Base-by-base conservation (phyloP, 164 flowering plant species). In the Tetracentron sinense region DNA sequence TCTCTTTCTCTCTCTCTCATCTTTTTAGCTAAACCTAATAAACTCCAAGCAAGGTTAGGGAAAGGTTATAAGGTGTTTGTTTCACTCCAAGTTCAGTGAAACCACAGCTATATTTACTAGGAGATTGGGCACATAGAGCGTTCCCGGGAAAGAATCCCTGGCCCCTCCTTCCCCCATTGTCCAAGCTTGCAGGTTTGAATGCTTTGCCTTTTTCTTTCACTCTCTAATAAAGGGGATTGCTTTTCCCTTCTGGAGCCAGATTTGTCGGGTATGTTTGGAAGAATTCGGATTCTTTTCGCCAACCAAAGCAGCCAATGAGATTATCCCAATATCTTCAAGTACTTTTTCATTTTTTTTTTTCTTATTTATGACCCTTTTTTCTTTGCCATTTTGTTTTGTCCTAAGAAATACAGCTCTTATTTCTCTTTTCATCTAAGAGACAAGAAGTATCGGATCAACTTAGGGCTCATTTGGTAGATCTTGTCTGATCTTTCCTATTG, bases 191-290 rank as follows among this genome's bases (percentile, higher is more conserved):
- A 21, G 60, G 44, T 64, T 64, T 64, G 60, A 55, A 64, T 20
- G 59, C 31, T 52, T 53, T 42, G 25, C 27, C 59, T 21, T 49
- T 61, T 38, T 47, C 20, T 61, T 31, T 54, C 48, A n/a, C n/a
- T n/a, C 12, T 29, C 20, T 15, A 27, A 49, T 46, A 44, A 28
- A 28, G 54, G 15, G 21, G 29, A 44, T 42, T 44, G 26, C 31
- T 63, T 64, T 64, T 52, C 42, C 27, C 66, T 42, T 63, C 27
- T 55, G 59, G 53, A 56, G 60, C 28, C 60, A 44, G 54, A 33
- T 47, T 64, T 55, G 67, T 64, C 67, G 60, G 60, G 38, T 29
- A 22, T 17, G 44, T 25, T 64, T 54, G 49, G 42, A 26, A 46
- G 60, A 44, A 15, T 27, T 51, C 5, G 30, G 58, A 35, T 51